Evolutionary conservation across 352 stramenopile species (phyloP).

Genomic region (Pythium insidiosum): DNA sequence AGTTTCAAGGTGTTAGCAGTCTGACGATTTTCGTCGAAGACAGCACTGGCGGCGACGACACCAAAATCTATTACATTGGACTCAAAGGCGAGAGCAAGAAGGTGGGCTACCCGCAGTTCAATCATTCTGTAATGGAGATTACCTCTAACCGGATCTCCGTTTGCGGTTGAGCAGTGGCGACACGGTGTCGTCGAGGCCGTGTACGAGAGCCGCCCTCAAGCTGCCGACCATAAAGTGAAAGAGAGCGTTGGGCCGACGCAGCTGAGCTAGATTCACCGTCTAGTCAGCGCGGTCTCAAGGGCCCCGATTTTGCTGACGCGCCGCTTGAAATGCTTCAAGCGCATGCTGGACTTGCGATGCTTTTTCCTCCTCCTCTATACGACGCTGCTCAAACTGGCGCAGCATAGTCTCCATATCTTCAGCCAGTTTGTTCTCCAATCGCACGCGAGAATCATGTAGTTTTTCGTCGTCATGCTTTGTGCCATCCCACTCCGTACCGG

Average conservation of each 20-base stretch:
- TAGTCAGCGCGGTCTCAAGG: not conserved
- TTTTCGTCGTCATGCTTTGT: slow-evolving; percentile 16
- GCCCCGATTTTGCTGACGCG: slow-evolving; percentile 24
- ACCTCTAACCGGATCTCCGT: slow-evolving; percentile 1
- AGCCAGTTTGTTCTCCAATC: slow-evolving; percentile 14
- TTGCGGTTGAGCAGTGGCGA: slow-evolving; percentile 42
- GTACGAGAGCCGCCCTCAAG: slow-evolving; percentile 72
- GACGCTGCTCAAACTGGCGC: slow-evolving; percentile 36
- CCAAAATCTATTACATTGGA: slow-evolving; percentile 81
- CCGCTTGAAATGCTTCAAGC: slow-evolving; percentile 40
- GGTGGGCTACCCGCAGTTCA: slow-evolving; percentile 18
- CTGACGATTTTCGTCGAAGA: slow-evolving; percentile 75
- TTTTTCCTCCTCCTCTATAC: slow-evolving; percentile 61
- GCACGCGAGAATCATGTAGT: slow-evolving; percentile 4
- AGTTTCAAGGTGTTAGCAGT: slow-evolving; percentile 82
- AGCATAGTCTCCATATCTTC: slow-evolving; percentile 58
- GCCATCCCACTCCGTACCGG: too few species aligned
- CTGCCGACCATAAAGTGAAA: slow-evolving; percentile 71
- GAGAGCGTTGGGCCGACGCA: slow-evolving; percentile 33
- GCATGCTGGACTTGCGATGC: slow-evolving; percentile 33
- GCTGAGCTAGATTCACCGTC: slow-evolving; percentile 28
- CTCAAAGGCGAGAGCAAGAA: slow-evolving; percentile 85
- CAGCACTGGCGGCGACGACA: slow-evolving; percentile 65
- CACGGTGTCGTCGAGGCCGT: slow-evolving; percentile 81
- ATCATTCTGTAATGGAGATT: not conserved